Evolutionary conservation across 495 filamentous ascomycete genomes (phyloP), one percentile per base, ranked within the genome.

Genomic region (Aspergillus diversus): DNA sequence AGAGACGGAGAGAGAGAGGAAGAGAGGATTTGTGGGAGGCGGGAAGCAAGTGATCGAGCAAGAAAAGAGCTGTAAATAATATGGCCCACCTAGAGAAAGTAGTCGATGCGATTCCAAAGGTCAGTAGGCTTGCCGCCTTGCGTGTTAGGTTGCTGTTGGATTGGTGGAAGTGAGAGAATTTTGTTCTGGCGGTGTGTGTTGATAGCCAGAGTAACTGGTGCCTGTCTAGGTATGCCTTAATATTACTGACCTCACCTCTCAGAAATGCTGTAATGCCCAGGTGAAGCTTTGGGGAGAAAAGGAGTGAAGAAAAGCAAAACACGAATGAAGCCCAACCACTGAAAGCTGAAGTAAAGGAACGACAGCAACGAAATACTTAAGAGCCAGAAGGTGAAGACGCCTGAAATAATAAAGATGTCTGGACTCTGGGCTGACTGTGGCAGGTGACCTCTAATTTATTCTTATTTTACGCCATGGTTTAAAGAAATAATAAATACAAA

Each of bases 101-200:
- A 50, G 27, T 21, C 9, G 16, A 50, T 27, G 11, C 47, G 21
- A 50, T 50, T 17, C 47, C 16, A 50, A 7, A 9, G 5, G 17
- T 21, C 17, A 27, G 47, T 27, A 27, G 16, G 5, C 27, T 21
- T 21, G 17, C 5, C 39, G 15, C 47, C 47, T 50, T 50, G 47
- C 47, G 47, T 50, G 21, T 43, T 43, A 3, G 39, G 39, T 27
- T 11, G 47, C n/a, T 21, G 21, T 31, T 27, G 47, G 47, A 50
- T 50, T 50, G 47, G 47, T 17, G 17, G 39, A 50, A 21, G 27
- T 27, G 47, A 50, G 5, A 43, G 39, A 15, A 43, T 15, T 50
- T 31, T 9, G 47, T 50, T 50, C 47, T 50, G 27, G 47, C 47
- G 47, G 47, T 50, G 47, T 49, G 46, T 50, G 47, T 50, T 17